phyloP scores from a whole-genome alignment of 2,329 filamentous ascomycete genomes.

The Penicillium paneum region DNA sequence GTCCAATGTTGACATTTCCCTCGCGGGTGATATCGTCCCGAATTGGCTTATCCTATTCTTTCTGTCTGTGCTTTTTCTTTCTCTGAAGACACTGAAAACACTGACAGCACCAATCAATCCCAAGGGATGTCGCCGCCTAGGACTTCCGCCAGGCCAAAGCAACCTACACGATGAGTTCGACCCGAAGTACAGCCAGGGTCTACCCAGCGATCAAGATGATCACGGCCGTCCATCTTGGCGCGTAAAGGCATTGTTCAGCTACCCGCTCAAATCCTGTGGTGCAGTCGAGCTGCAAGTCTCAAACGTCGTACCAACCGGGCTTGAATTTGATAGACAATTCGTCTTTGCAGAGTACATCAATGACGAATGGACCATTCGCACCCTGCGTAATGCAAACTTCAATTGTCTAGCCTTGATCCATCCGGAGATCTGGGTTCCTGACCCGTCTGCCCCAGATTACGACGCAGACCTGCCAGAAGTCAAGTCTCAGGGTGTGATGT shows the following conservation, averaged over 20 bases:
- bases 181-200: slow-evolving; percentile 46
- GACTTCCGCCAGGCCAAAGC: slow-evolving; percentile 44
- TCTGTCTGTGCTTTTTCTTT: slow-evolving; percentile 5
- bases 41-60: slow-evolving; percentile 2
- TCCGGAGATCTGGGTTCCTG: slow-evolving; percentile 60
- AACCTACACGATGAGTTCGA: slow-evolving; percentile 58
- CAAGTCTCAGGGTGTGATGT: slow-evolving; percentile 51
- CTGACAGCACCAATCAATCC: slow-evolving; percentile 23
- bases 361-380: slow-evolving; percentile 40
- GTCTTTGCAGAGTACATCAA: slow-evolving; percentile 66
- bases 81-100: slow-evolving; percentile 4
- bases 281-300: slow-evolving; percentile 69
- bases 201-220: slow-evolving; percentile 30
- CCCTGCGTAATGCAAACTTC: slow-evolving; percentile 42
- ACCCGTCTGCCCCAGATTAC: slow-evolving; percentile 45
- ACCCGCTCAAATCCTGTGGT: slow-evolving; percentile 78
- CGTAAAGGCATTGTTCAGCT: slow-evolving; percentile 70
- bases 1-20: not conserved
- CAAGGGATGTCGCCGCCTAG: slow-evolving; percentile 53
- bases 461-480: slow-evolving; percentile 46
- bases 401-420: slow-evolving; percentile 68
- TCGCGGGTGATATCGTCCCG: not conserved
- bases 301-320: slow-evolving; percentile 64
- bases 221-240: slow-evolving; percentile 42
- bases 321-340: slow-evolving; percentile 79